Conservation (phyloP, 768 basidiomycete species). For the Calocybe indica region DNA sequence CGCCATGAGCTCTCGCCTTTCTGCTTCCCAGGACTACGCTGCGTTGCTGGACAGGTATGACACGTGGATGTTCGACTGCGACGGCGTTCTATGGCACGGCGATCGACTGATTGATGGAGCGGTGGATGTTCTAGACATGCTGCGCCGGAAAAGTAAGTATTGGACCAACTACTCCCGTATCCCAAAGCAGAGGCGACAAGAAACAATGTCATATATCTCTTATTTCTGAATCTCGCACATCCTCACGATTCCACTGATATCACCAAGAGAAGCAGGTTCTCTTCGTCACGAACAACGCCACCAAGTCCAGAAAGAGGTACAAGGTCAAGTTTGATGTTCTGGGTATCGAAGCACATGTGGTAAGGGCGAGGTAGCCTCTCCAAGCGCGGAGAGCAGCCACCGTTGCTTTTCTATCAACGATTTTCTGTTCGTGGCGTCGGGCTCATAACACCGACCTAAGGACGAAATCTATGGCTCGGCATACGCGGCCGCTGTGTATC, state of each 20-base stretch:
- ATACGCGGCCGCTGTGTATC: constrained; percentile 62
- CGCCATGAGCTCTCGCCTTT: constrained; percentile 30
- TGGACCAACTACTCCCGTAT: not conserved
- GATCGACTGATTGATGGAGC: constrained; percentile 76
- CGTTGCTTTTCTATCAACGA: not conserved
- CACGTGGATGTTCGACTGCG: constrained; percentile 96
- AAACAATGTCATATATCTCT: too few relatives aligned
- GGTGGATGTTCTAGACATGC: constrained; percentile 62
- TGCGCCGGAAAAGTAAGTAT: constrained; percentile 67
- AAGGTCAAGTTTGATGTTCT: constrained; percentile 89
- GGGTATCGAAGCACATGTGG: constrained; percentile 78
- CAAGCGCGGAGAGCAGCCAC: too few relatives aligned
- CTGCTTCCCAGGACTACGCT: constrained; percentile 39
- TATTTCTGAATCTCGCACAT: not conserved
- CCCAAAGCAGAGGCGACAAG: not conserved
- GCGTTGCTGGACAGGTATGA: constrained; percentile 63
- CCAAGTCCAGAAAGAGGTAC: constrained; percentile 84
- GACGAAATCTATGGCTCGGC: constrained; percentile 97
- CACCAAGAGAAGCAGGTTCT: constrained; percentile 71
- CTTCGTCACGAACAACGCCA: constrained; percentile 98
- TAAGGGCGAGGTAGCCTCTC: constrained; percentile 31
- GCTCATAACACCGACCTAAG: constrained; percentile 33
- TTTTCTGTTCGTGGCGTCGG: not conserved
- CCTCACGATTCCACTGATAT: constrained; percentile 8
- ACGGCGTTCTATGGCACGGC: constrained; percentile 92